Percentiles rank a stretch among this genome's conserved stretches.
These are phyloP conservation scores for Blastomyces emzantsi DNA, from an alignment of 2,329 filamentous ascomycete species.

Conservation along the genomic window DNA sequence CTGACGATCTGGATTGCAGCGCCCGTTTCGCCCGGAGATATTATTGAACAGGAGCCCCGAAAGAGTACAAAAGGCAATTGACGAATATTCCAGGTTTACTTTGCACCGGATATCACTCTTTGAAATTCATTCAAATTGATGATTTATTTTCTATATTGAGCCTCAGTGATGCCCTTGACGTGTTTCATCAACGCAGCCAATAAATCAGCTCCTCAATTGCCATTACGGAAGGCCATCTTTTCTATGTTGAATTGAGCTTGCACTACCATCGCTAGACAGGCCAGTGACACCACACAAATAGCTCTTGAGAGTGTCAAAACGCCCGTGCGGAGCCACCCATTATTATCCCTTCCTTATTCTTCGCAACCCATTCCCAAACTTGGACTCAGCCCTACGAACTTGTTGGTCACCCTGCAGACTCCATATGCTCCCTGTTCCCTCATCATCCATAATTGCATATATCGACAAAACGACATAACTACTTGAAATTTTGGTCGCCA, in stretches of 20 bases:
- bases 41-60: background rate
- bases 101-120: background rate
- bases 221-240: background rate
- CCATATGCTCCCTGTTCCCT: background rate
- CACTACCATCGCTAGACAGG: background rate
- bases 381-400: background rate
- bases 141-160: background rate
- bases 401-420: background rate
- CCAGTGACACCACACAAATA: background rate
- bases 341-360: background rate
- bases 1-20: too few relatives aligned
- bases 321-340: background rate
- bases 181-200: background rate
- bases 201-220: background rate
- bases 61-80: background rate
- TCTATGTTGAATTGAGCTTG: background rate
- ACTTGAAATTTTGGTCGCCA: background rate
- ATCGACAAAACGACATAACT: background rate
- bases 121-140: background rate
- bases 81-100: background rate
- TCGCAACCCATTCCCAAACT: background rate
- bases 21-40: background rate
- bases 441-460: background rate
- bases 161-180: background rate
- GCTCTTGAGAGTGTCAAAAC: background rate